Evolutionary conservation across 257 asterid genomes (phyloP).

Genomic region (Nicotiana benthamiana): DNA sequence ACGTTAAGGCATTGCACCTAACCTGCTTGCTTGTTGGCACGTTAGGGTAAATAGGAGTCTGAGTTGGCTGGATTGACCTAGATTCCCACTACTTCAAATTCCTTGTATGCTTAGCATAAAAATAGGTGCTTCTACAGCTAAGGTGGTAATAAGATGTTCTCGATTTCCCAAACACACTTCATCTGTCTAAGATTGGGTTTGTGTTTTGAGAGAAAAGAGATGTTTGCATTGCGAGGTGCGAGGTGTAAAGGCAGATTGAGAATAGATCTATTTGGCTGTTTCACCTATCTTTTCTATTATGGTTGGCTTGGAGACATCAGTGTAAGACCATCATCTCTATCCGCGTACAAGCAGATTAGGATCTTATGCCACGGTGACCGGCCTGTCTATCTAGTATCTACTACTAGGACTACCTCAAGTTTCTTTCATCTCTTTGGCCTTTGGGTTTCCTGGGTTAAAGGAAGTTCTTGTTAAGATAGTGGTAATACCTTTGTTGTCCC

Average conservation of each 20-base stretch:
- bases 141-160: not conserved
- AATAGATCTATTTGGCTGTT: not conserved
- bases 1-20: not conserved
- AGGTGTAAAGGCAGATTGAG: not conserved
- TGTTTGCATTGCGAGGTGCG: too few relatives aligned
- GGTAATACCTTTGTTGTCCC: not conserved
- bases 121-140: not conserved
- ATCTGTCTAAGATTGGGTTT: not conserved
- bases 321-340: not conserved
- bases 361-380: not conserved
- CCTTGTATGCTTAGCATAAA: not conserved
- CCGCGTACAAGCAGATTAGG: not conserved
- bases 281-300: not conserved
- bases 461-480: not conserved
- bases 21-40: not conserved
- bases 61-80: not conserved
- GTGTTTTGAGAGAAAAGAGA: not conserved
- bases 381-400: not conserved
- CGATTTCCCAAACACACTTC: not conserved
- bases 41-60: not conserved
- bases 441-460: not conserved
- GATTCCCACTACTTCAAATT: not conserved
- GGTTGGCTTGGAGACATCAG: not conserved
- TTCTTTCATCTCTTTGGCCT: not conserved
- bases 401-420: not conserved